Conservation (phyloP, 768 basidiomycete species). For the Tricholoma bakamatsutake region DNA sequence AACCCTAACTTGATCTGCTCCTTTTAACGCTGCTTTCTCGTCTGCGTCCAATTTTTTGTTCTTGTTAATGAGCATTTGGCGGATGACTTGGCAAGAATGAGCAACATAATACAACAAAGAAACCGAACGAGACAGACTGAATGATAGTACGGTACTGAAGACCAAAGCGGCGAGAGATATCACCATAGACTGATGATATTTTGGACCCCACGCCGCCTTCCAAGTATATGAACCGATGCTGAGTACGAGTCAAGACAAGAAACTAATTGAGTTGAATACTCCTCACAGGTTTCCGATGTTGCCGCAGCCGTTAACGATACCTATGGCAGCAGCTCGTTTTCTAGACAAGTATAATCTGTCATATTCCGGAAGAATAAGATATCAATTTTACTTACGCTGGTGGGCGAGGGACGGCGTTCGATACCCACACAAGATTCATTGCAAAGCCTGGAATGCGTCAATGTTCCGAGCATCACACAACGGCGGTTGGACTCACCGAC, state of each 20-base stretch:
- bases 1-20: conserved; percentile 42
- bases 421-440: conserved; percentile 56
- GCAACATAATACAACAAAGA: not conserved
- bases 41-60: conserved; percentile 47
- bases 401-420: conserved; percentile 54
- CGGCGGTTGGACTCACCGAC: conserved; percentile 19
- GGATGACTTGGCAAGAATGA: conserved; percentile 25
- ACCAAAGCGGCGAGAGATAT: conserved; percentile 36
- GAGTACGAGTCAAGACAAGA: not conserved
- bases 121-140: conserved; percentile 17
- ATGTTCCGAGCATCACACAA: not conserved
- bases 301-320: conserved; percentile 53
- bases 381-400: conserved; percentile 34
- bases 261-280: not conserved
- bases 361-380: not conserved
- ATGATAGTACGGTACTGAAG: conserved; percentile 26
- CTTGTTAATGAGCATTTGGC: conserved; percentile 42
- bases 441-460: conserved; percentile 28
- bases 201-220: conserved; percentile 55
- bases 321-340: conserved; percentile 56
- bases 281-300: conserved; percentile 55
- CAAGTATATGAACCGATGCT: conserved; percentile 61
- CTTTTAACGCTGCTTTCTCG: conserved; percentile 38
- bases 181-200: conserved; percentile 58
- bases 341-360: conserved; percentile 14